Conservation (phyloP, 2,329 filamentous ascomycete genomes). For the Aspergillus oerlinghausenensis region DNA sequence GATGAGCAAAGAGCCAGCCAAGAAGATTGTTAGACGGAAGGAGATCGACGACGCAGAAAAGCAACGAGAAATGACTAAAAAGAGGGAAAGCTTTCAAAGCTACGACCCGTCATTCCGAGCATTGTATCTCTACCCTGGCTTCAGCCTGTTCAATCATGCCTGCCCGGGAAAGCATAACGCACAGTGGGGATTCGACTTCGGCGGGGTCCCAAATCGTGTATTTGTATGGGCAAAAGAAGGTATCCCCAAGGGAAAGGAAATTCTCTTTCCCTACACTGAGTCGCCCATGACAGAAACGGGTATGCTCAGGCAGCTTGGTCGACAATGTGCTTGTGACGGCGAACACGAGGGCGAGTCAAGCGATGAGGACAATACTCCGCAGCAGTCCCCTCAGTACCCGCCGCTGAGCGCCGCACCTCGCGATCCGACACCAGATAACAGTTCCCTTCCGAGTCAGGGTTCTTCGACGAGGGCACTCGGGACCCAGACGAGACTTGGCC, state of each 20-base stretch:
- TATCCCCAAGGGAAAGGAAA: conserved; percentile 24
- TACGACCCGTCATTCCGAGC: conserved; percentile 22
- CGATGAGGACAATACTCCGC: neutral
- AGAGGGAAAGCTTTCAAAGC: neutral
- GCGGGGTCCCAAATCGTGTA: conserved; percentile 24
- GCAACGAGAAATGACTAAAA: conserved; percentile 5
- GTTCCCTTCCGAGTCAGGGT: neutral
- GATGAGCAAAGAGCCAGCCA: conserved; percentile 4
- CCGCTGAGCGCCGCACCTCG: neutral
- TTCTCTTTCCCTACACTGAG: conserved; percentile 19
- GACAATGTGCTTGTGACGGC: conserved; percentile 11
- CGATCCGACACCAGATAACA: neutral
- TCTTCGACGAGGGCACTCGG: neutral
- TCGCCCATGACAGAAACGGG: conserved; percentile 1
- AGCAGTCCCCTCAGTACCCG: neutral
- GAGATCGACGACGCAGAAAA: neutral
- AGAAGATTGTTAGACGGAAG: conserved; percentile 1
- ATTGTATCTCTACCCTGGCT: conserved; percentile 29
- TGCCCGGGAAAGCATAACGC: conserved; percentile 21
- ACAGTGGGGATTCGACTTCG: conserved; percentile 24
- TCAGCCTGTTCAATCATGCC: conserved; percentile 30
- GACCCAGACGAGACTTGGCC: neutral
- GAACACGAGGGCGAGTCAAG: neutral
- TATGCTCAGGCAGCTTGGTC: conserved; percentile 12
- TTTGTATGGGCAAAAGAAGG: conserved; percentile 23